These are phyloP conservation scores for Aureobasidium uvarum DNA, from an alignment of 2,329 filamentous ascomycete genomes.

Conservation along the genomic window DNA sequence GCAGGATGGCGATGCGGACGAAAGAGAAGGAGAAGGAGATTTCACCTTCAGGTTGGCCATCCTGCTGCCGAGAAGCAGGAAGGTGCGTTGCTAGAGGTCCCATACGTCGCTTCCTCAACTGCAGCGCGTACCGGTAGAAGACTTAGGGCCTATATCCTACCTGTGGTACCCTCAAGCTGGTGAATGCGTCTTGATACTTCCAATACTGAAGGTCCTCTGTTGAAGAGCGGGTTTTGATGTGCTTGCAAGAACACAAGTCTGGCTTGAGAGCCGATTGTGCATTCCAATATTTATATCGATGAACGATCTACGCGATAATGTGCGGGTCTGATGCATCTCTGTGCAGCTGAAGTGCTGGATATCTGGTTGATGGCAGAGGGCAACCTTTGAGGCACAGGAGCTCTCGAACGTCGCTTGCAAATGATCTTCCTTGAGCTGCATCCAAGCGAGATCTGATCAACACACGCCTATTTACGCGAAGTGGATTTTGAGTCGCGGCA, in stretches of 20 bases:
- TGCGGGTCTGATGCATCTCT: neutral
- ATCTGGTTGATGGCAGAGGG: constrained; percentile 2
- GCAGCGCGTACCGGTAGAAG: neutral
- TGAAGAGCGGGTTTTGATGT: neutral
- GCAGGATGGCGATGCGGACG: neutral
- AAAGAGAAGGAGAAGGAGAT: neutral
- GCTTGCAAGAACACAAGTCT: neutral
- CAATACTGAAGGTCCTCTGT: neutral
- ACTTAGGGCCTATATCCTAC: neutral
- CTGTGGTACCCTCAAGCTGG: neutral
- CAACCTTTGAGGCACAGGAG: constrained; percentile 1
- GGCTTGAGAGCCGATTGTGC: neutral
- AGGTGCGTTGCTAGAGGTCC: neutral
- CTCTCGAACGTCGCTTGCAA: constrained; percentile 25
- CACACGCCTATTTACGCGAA: constrained; percentile 15
- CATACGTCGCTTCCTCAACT: neutral
- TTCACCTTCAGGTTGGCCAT: neutral
- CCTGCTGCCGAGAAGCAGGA: neutral
- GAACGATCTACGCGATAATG: neutral
- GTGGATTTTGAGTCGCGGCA: neutral
- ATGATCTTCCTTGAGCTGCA: constrained; percentile 14
- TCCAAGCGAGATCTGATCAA: constrained; percentile 26
- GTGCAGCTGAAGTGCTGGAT: neutral
- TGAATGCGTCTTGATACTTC: neutral
- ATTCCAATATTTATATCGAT: neutral